Conservation (phyloP, 768 basidiomycete species). For the Trametes gibbosa region DNA sequence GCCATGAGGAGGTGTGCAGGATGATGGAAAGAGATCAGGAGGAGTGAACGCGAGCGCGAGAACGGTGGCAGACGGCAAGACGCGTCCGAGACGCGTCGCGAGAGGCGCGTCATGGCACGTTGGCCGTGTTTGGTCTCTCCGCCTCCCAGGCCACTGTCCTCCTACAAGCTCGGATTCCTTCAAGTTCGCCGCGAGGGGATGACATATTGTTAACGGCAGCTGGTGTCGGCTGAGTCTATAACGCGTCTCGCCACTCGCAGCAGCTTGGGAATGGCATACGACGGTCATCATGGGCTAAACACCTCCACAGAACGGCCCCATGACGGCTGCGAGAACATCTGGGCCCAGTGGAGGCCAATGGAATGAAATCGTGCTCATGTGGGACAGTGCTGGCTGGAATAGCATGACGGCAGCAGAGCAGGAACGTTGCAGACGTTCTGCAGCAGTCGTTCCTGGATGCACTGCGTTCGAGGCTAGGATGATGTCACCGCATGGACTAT, state of each 20-base stretch:
- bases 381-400: neutral
- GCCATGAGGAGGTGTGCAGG: slow-evolving; percentile 18
- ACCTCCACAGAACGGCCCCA: neutral
- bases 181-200: neutral
- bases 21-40: neutral
- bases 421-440: slow-evolving; percentile 7
- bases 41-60: neutral
- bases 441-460: slow-evolving; percentile 4
- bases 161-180: neutral
- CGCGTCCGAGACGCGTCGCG: slow-evolving; percentile 15
- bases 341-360: neutral
- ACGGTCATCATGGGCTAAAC: neutral
- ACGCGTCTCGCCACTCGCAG: slow-evolving; percentile 1
- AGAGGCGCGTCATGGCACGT: slow-evolving; percentile 16
- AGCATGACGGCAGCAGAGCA: slow-evolving; percentile 6
- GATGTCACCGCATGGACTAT: slow-evolving; percentile 5
- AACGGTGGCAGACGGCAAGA: neutral
- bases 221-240: neutral
- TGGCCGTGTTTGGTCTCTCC: slow-evolving; percentile 6
- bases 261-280: neutral
- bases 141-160: no score
- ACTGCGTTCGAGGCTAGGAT: neutral
- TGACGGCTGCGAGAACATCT: neutral
- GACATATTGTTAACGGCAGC: neutral
- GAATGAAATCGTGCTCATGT: neutral